Conservation (phyloP, 2,329 filamentous ascomycete genomes). For the Colletotrichum euphorbiae region DNA sequence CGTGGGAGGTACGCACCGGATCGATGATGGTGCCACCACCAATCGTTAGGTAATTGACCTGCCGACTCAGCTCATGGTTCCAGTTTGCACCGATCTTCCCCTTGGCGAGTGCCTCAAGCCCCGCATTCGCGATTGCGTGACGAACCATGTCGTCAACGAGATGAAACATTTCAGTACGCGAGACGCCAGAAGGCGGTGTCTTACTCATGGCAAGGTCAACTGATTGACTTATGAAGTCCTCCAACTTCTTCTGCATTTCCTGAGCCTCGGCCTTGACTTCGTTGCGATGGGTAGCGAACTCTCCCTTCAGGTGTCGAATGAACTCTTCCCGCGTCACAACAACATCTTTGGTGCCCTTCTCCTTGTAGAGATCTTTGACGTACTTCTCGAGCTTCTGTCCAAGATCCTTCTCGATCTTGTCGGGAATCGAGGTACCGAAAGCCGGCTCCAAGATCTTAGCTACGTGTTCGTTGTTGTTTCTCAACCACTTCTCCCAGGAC, state of each 20-base stretch:
- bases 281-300: conserved; percentile 52
- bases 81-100: conserved; percentile 60
- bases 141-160: conserved; percentile 57
- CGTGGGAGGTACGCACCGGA: conserved; percentile 68
- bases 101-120: conserved; percentile 60
- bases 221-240: conserved; percentile 48
- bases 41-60: conserved; percentile 79
- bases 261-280: conserved; percentile 56
- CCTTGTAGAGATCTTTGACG: conserved; percentile 51
- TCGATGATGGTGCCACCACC: conserved; percentile 76
- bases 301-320: conserved; percentile 54
- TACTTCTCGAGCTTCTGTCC: conserved; percentile 48
- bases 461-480: conserved; percentile 59
- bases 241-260: conserved; percentile 51
- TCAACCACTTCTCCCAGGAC: conserved; percentile 65
- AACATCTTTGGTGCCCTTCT: conserved; percentile 48
- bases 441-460: conserved; percentile 39
- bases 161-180: conserved; percentile 53
- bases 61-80: conserved; percentile 58
- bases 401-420: conserved; percentile 49
- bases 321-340: conserved; percentile 64
- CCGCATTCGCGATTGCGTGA: conserved; percentile 57
- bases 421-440: conserved; percentile 42
- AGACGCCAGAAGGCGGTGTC: conserved; percentile 49
- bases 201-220: conserved; percentile 44